Conservation (phyloP, 2,329 filamentous ascomycete genomes). For the Diplodia seriata region DNA sequence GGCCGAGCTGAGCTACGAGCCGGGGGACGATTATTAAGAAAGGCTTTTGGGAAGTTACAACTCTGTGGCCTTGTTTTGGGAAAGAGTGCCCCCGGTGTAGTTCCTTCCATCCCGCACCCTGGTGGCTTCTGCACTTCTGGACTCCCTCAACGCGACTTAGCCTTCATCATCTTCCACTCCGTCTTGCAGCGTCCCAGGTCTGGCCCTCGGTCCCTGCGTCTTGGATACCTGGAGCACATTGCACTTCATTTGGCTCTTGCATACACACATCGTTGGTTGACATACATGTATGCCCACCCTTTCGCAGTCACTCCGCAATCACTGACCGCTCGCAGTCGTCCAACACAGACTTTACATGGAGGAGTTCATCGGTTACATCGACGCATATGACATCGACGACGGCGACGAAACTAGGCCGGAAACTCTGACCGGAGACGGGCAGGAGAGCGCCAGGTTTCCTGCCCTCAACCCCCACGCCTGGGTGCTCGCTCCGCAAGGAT, state of each 20-base stretch:
- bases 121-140: neutral
- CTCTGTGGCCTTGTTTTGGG: neutral
- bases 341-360: constrained; percentile 4
- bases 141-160: neutral
- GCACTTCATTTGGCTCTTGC: neutral
- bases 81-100: neutral
- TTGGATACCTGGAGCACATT: constrained; percentile 2
- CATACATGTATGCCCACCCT: neutral
- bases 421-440: constrained; percentile 4
- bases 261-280: neutral
- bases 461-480: constrained; percentile 19
- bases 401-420: constrained; percentile 8
- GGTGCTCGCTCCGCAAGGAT: constrained; percentile 27
- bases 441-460: constrained; percentile 21
- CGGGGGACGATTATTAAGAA: neutral
- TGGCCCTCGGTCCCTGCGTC: constrained; percentile 3
- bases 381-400: constrained; percentile 23
- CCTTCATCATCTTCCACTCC: neutral
- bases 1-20: neutral
- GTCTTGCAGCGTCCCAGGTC: neutral
- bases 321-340: neutral
- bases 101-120: neutral
- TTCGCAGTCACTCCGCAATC: neutral
- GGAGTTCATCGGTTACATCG: constrained; percentile 27
- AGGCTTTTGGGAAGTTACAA: neutral